phyloP scores from a whole-genome alignment of 768 basidiomycete species.

The Mycena maculata region DNA sequence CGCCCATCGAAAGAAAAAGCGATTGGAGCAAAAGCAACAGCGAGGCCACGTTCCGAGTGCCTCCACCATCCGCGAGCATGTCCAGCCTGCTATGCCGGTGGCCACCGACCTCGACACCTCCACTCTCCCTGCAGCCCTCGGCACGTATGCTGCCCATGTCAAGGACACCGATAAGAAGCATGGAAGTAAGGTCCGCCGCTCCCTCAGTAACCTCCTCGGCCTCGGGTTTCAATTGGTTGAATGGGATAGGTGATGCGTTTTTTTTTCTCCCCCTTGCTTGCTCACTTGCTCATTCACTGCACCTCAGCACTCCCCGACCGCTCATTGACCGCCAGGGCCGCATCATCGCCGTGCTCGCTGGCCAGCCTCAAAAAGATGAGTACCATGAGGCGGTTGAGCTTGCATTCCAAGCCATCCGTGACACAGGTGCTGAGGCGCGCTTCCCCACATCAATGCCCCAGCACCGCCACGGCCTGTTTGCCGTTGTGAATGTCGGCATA shows the following conservation, averaged over 20 bases:
- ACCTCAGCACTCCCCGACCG: slow-evolving; percentile 5
- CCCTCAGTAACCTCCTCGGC: too few species aligned
- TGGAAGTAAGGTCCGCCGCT: too few species aligned
- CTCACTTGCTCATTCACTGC: not conserved
- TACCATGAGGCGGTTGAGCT: not conserved
- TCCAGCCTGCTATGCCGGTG: not conserved
- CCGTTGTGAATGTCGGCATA: slow-evolving; percentile 7
- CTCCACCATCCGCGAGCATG: not conserved
- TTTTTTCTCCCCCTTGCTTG: not conserved
- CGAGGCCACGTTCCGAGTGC: slow-evolving; percentile 4
- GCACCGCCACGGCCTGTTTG: slow-evolving; percentile 10
- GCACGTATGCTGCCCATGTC: slow-evolving; percentile 9
- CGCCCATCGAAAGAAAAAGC: not conserved
- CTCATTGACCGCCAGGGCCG: slow-evolving; percentile 14
- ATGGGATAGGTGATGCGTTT: slow-evolving; percentile 3
- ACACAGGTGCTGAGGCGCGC: not conserved
- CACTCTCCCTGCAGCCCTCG: not conserved
- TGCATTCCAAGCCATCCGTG: not conserved
- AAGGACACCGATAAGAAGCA: too few species aligned
- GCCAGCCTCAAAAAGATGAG: not conserved
- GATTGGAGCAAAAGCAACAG: too few species aligned
- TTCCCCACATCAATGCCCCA: slow-evolving; percentile 1
- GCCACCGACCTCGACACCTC: not conserved
- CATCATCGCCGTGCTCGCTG: slow-evolving; percentile 23
- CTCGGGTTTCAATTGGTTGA: not conserved